Percentiles rank a stretch among this genome's conserved stretches.
These are phyloP conservation scores for Seiridium cupressi DNA, from an alignment of 2,329 filamentous ascomycete species.

Conservation along the genomic window DNA sequence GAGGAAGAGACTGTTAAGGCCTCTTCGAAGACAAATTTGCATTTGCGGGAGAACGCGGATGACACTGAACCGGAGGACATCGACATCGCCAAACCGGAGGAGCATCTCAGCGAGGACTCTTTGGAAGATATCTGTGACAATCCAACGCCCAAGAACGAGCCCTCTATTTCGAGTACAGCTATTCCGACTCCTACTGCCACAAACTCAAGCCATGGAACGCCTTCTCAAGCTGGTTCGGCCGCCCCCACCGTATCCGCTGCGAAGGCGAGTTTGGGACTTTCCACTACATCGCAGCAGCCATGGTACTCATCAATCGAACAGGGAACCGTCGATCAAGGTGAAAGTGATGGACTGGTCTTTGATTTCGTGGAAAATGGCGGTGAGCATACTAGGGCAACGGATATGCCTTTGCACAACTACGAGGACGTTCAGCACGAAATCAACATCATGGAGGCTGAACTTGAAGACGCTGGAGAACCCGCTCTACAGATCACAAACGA, in stretches of 20 bases:
- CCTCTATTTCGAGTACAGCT: constrained; percentile 8
- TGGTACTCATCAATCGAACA: not conserved
- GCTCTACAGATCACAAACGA: constrained; percentile 11
- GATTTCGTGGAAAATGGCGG: not conserved
- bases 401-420: constrained; percentile 23
- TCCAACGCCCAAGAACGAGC: constrained; percentile 11
- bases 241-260: not conserved
- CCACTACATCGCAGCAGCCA: not conserved
- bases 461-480: constrained; percentile 29
- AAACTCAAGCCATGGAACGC: not conserved
- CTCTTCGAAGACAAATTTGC: not conserved
- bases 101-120: constrained; percentile 28
- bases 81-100: constrained; percentile 43
- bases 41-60: constrained; percentile 15
- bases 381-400: constrained; percentile 12
- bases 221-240: not conserved
- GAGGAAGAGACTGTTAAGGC: constrained; percentile 2
- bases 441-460: constrained; percentile 33
- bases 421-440: constrained; percentile 32
- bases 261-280: not conserved
- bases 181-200: constrained; percentile 1
- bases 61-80: constrained; percentile 45
- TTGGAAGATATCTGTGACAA: constrained; percentile 18
- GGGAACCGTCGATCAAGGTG: not conserved
- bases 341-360: not conserved